Base-by-base conservation (phyloP, 176 grass and related monocot species). In the Carex scoparia region DNA sequence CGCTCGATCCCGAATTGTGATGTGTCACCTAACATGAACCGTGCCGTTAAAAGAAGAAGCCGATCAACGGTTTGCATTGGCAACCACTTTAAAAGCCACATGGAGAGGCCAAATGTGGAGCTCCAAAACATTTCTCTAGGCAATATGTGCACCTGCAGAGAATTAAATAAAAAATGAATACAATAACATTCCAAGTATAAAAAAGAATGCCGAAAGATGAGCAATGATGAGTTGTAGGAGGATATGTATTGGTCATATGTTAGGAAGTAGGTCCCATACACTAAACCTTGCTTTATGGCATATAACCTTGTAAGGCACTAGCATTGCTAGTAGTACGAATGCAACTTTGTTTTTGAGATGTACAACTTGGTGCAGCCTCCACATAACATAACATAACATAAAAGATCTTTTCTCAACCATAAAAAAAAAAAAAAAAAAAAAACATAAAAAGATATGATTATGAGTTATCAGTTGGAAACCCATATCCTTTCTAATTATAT, bases 51-150 rank as follows among this genome's bases (percentile, higher is more conserved):
- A 5, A 98, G 91, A 0, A 98, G 80, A 44, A 98, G 1, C 4
- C 72, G 61, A n/a, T 98, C 95, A 5, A 98, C 95, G 0, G n/a
- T 69, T 7, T 84, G 85, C 0, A 93, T 53, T 1, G 76, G 61
- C 0, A 98, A 44, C 81, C 61, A 95, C 84, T 69, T 87, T 18
- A 95, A 70, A 18, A 98, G 91, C 89, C 75, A 90, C 61, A 84
- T 30, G 5, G 93, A 98, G 13, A 98, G 4, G 4, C 88, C 88
- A 81, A 95, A 98, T 46, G 95, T 98, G 15, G 95, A 98, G 54
- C 72, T 2, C 1, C 95, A 90, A 63, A 98, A 61, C 38, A 98
- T 89, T 54, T 98, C 91, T 31, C 90, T 91, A 7, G 95, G 95
- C 3, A 98, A 83, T 19, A 98, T 87, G 80, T 98, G 95, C 61